Evolutionary conservation across 108 stramenopile genomes (phyloP).

Genomic region (Thalassiosira profunda): DNA sequence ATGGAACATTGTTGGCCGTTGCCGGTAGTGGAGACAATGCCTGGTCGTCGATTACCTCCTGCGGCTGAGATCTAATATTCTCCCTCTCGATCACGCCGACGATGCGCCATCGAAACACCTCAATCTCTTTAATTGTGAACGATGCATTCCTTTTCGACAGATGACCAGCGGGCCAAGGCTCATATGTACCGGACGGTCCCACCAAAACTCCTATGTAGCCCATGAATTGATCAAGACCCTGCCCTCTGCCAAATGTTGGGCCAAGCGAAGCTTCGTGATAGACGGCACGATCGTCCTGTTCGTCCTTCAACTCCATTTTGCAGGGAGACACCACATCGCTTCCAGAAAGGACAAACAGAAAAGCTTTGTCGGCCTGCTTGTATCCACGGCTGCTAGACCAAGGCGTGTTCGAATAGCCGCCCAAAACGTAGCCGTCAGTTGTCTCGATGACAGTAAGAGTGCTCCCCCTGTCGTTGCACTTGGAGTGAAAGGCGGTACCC

Average conservation of each 20-base stretch:
- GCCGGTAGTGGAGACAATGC: too few relatives aligned
- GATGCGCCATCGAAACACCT: too few relatives aligned
- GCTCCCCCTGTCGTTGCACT: not conserved
- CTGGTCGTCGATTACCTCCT: too few relatives aligned
- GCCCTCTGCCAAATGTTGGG: not conserved
- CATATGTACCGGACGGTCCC: too few relatives aligned
- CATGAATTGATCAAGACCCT: too few relatives aligned
- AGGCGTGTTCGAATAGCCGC: conserved; percentile 10
- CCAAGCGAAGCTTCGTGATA: not conserved
- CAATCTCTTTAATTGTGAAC: too few relatives aligned
- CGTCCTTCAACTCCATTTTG: not conserved
- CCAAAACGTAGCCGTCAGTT: not conserved
- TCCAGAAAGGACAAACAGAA: not conserved
- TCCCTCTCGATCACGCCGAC: too few relatives aligned
- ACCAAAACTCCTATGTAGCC: too few relatives aligned
- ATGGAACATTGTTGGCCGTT: too few relatives aligned
- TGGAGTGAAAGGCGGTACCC: not conserved
- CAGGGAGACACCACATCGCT: not conserved
- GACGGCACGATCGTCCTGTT: not conserved
- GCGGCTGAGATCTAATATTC: too few relatives aligned
- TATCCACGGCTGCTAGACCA: not conserved
- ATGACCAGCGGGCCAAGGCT: too few relatives aligned
- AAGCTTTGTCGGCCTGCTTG: not conserved
- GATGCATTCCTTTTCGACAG: too few relatives aligned
- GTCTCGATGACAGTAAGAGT: conserved; percentile 1